These are phyloP conservation scores for Mikania micrantha DNA, from an alignment of 129 eudicot genomes.

Conservation along the genomic window DNA sequence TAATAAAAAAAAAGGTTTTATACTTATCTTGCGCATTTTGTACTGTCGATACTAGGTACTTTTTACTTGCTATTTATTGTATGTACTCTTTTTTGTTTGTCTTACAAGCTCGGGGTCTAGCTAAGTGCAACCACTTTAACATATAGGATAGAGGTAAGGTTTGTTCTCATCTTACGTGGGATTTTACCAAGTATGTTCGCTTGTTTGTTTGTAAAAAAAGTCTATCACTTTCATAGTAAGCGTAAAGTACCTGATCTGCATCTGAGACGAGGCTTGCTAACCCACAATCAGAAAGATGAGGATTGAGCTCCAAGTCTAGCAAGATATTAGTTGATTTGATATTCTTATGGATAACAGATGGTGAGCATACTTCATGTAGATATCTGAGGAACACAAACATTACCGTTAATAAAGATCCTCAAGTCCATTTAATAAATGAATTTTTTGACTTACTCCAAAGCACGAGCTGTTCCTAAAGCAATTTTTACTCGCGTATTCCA, in stretches of 20 bases:
- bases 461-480: constrained; percentile 66
- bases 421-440: background rate
- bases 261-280: constrained; percentile 66
- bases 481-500: constrained; percentile 75
- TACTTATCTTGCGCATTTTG: too few relatives aligned
- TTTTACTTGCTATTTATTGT: too few relatives aligned
- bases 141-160: too few relatives aligned
- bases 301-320: constrained; percentile 77
- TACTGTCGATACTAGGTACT: too few relatives aligned
- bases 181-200: too few relatives aligned
- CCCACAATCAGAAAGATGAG: constrained; percentile 92
- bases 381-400: constrained; percentile 42
- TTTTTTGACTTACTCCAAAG: constrained; percentile 49
- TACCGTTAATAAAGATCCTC: background rate
- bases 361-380: constrained; percentile 91
- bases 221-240: background rate
- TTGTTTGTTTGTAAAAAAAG: too few relatives aligned
- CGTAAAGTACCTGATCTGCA: constrained; percentile 68
- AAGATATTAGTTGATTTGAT: constrained; percentile 83
- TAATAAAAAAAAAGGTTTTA: too few relatives aligned
- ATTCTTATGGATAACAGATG: constrained; percentile 84
- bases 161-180: too few relatives aligned
- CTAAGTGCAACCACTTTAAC: too few relatives aligned
- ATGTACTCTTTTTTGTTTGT: too few relatives aligned
- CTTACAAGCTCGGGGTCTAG: too few relatives aligned